These are phyloP conservation scores for Ustilago sp. DNA, from an alignment of 1,284 basidiomycete species.

Conservation along the genomic window DNA sequence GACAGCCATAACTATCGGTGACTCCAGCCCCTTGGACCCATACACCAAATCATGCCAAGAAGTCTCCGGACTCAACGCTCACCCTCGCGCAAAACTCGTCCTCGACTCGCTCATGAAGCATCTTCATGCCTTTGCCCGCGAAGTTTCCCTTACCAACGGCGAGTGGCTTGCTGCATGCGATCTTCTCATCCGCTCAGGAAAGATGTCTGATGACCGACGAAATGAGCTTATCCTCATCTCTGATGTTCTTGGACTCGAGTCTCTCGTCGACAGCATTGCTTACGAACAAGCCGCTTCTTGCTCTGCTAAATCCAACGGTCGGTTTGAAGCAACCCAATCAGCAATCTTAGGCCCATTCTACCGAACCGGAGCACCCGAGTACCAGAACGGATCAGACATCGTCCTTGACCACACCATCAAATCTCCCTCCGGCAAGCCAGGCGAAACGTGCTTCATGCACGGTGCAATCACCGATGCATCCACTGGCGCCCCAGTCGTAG, in stretches of 20 bases:
- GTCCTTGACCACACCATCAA: slow-evolving; percentile 60
- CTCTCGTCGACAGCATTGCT: slow-evolving; percentile 65
- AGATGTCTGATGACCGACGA: slow-evolving; percentile 69
- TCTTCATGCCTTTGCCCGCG: slow-evolving; percentile 66
- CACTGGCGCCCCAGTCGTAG: slow-evolving; percentile 67
- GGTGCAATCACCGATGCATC: slow-evolving; percentile 64
- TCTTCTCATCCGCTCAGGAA: slow-evolving; percentile 68
- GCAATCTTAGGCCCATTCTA: slow-evolving; percentile 71
- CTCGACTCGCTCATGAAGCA: slow-evolving; percentile 70
- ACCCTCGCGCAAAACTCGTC: slow-evolving; percentile 68
- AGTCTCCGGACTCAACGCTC: slow-evolving; percentile 57
- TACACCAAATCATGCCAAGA: slow-evolving; percentile 46
- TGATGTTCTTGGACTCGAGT: slow-evolving; percentile 70
- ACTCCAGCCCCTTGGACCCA: slow-evolving; percentile 20
- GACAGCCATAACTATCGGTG: slow-evolving; percentile 24
- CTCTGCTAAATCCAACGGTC: slow-evolving; percentile 31
- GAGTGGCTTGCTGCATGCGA: slow-evolving; percentile 70
- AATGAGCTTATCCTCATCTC: slow-evolving; percentile 71
- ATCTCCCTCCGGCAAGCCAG: slow-evolving; percentile 60
- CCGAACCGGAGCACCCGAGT: slow-evolving; percentile 65
- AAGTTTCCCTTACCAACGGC: slow-evolving; percentile 69
- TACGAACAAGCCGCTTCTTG: slow-evolving; percentile 25
- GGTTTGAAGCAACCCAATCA: slow-evolving; percentile 30
- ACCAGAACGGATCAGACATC: slow-evolving; percentile 62
- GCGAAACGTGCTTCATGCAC: slow-evolving; percentile 64